Evolutionary conservation across 2,329 filamentous ascomycete genomes (phyloP).

Genomic region (Fusarium sp.): DNA sequence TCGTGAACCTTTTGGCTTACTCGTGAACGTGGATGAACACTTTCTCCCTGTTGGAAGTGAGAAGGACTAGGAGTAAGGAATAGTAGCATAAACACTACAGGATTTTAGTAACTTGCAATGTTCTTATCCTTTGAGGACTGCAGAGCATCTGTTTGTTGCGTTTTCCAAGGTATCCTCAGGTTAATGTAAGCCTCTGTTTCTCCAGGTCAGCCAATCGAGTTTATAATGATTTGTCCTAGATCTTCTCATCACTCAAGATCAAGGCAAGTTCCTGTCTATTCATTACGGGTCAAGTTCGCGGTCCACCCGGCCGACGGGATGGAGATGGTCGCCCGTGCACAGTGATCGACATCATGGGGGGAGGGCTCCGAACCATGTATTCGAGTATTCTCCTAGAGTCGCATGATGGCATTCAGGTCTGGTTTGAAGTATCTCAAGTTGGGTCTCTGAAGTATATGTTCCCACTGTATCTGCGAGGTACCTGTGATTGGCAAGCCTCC

Average conservation of each 20-base stretch:
- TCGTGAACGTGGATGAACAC: neutral
- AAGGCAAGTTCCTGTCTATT: neutral
- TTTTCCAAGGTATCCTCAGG: neutral
- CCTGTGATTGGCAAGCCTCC: neutral
- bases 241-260: neutral
- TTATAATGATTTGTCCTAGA: neutral
- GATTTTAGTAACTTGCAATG: neutral
- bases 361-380: neutral
- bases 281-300: neutral
- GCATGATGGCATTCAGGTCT: neutral
- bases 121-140: neutral
- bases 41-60: neutral
- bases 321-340: slow-evolving; percentile 17
- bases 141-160: neutral
- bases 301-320: slow-evolving; percentile 41
- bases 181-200: neutral
- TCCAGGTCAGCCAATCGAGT: neutral
- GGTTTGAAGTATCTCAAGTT: neutral
- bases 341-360: slow-evolving; percentile 7
- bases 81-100: neutral
- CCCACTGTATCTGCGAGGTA: neutral
- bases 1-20: neutral
- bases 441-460: no score
- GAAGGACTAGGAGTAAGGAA: neutral
- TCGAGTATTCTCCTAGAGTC: neutral